phyloP scores from a whole-genome alignment of 1,284 basidiomycete genomes.

The Polyporus tsugae region DNA sequence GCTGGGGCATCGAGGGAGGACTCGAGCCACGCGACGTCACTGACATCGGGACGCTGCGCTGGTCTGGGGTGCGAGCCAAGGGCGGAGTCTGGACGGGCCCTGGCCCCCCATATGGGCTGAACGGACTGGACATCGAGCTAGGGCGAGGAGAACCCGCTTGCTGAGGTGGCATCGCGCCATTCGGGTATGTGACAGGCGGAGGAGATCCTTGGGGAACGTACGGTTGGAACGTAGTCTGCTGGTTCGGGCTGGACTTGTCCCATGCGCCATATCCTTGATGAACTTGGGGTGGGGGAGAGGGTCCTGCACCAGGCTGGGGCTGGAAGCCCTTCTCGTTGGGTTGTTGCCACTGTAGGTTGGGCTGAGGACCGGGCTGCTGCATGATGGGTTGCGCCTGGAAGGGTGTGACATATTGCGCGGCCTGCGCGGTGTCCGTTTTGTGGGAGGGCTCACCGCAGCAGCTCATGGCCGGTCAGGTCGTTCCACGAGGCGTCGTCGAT shows the following conservation, averaged over 20 bases:
- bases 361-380: conserved; percentile 57
- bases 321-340: conserved; percentile 45
- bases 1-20: conserved; percentile 30
- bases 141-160: conserved; percentile 23
- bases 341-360: conserved; percentile 37
- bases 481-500: conserved; percentile 9
- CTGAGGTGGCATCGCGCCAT: conserved; percentile 28
- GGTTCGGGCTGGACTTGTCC: conserved; percentile 31
- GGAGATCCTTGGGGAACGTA: conserved; percentile 37
- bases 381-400: conserved; percentile 43
- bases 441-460: conserved; percentile 61
- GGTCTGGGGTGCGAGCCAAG: conserved; percentile 26
- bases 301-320: conserved; percentile 49
- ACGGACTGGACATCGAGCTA: conserved; percentile 17
- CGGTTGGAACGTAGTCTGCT: conserved; percentile 13
- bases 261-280: conserved; percentile 46
- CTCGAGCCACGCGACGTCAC: conserved; percentile 29
- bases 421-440: conserved; percentile 36
- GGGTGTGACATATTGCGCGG: conserved; percentile 35
- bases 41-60: conserved; percentile 36
- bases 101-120: conserved; percentile 11
- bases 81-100: conserved; percentile 24
- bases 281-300: conserved; percentile 51
- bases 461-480: conserved; percentile 50
- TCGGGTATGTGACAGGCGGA: conserved; percentile 33